Base-by-base conservation (phyloP, 202 grass and related monocot genomes). In the Cymbopogon flexuosus region DNA sequence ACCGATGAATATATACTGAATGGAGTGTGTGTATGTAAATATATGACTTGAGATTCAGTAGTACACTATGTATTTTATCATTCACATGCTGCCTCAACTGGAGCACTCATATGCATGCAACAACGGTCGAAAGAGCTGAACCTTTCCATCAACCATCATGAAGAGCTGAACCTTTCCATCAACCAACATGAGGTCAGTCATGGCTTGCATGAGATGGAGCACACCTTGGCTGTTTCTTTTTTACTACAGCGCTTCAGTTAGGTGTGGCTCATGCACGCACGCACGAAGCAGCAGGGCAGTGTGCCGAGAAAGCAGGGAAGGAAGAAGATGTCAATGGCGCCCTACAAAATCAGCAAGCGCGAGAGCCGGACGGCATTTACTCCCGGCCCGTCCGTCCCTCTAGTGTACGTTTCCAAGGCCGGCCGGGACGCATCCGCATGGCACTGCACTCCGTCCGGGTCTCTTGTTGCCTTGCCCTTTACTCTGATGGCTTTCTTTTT, bases 141-240 rank as follows among this genome's bases (percentile, higher is more conserved):
- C 79, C 83, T 78, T 89, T 85, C 76, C 8, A 60, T 39, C 79
- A 64, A 57, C n/a, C 52, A 57, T 10, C 52, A n/a, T n/a, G n/a
- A n/a, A n/a, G n/a, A n/a, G n/a, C n/a, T n/a, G n/a, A n/a, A n/a
- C n/a, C n/a, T n/a, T n/a, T n/a, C n/a, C n/a, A n/a, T n/a, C n/a
- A n/a, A n/a, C n/a, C n/a, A n/a, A n/a, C n/a, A 22, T 89, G 78
- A 85, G 87, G 73, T 82, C 45, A 82, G 78, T 82, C 46, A 85
- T 89, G 83, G 83, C 67, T 85, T 74, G 67, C 87, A 82, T 85
- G 81, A 80, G 76, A 80, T 71, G 2, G 31, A 23, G 62, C n/a
- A 13, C 21, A n/a, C 18, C 33, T 29, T 79, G 81, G 23, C 23
- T 47, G 3, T 62, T 7, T 22, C 42, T 10, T 6, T 15, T 15